phyloP scores from a whole-genome alignment of 2,329 filamentous ascomycete species.

The Hawksworthiomyces lignivorus region DNA sequence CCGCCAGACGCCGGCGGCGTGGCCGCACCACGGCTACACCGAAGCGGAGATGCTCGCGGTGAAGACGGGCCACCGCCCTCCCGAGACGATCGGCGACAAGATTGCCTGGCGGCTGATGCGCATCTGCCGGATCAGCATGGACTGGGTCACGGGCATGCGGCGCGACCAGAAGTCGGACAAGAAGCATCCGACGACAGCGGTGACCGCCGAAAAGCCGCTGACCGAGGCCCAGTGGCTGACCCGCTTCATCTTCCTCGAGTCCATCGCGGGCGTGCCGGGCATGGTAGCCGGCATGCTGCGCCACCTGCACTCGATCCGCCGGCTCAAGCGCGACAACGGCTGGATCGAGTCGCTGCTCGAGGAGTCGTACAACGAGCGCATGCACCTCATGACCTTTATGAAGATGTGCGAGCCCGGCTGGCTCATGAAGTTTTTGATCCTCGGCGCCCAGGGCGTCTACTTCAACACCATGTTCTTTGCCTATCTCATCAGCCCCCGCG shows the following conservation, averaged over 20 bases:
- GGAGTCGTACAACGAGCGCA: slow-evolving; percentile 86
- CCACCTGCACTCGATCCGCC: slow-evolving; percentile 74
- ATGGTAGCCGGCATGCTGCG: slow-evolving; percentile 96
- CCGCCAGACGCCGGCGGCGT: slow-evolving; percentile 55
- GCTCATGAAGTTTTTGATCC: slow-evolving; percentile 85
- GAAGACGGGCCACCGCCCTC: slow-evolving; percentile 66
- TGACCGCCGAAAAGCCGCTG: slow-evolving; percentile 51
- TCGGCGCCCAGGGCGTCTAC: slow-evolving; percentile 90
- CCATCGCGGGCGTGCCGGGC: slow-evolving; percentile 87
- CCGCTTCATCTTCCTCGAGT: slow-evolving; percentile 88
- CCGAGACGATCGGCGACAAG: slow-evolving; percentile 67
- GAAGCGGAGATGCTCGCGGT: slow-evolving; percentile 71
- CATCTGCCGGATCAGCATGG: slow-evolving; percentile 69
- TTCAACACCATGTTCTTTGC: slow-evolving; percentile 89
- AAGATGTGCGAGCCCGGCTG: slow-evolving; percentile 71
- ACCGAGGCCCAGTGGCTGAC: slow-evolving; percentile 84
- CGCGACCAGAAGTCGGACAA: slow-evolving; percentile 64
- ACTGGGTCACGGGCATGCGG: slow-evolving; percentile 65
- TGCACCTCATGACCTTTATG: slow-evolving; percentile 81
- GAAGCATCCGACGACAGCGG: slow-evolving; percentile 46
- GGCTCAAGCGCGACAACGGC: slow-evolving; percentile 87
- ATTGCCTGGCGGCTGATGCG: slow-evolving; percentile 71
- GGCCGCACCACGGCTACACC: slow-evolving; percentile 67
- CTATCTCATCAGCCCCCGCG: slow-evolving; percentile 79
- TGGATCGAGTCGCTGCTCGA: slow-evolving; percentile 92